Conservation (phyloP, 2,329 filamentous ascomycete species). For the Fusarium sp. region DNA sequence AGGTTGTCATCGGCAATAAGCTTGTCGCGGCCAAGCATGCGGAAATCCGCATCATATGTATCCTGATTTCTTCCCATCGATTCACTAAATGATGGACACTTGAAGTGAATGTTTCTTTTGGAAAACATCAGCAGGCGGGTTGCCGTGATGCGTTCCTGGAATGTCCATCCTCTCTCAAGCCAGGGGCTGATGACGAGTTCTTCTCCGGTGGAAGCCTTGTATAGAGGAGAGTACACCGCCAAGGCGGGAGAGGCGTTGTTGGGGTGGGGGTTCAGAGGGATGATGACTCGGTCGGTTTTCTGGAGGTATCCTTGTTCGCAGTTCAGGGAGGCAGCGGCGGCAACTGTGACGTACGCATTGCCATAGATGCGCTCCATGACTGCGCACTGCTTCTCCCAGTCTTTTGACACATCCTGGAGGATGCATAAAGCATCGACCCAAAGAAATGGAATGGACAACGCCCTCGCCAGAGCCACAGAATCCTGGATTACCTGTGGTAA, state of each 20-base stretch:
- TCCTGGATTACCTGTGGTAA: neutral
- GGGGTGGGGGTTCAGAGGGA: neutral
- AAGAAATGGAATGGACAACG: neutral
- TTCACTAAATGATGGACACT: neutral
- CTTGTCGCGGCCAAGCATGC: neutral
- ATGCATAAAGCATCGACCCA: conserved; percentile 8
- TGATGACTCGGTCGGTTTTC: neutral
- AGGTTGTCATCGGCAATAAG: neutral
- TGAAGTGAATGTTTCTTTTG: neutral
- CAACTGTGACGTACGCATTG: neutral
- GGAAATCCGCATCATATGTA: neutral
- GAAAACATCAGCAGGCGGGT: neutral
- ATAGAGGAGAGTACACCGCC: neutral
- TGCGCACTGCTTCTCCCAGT: neutral
- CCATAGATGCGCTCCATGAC: neutral
- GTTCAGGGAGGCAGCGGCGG: neutral
- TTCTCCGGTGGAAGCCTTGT: neutral
- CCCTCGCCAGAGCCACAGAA: neutral
- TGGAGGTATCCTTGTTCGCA: neutral
- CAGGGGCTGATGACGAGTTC: neutral
- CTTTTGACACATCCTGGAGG: neutral
- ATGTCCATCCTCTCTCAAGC: neutral
- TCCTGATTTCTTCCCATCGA: neutral
- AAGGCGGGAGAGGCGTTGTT: neutral
- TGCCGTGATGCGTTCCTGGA: neutral